Base-by-base conservation (phyloP, 2,329 filamentous ascomycete species). In the Fusarium devonianum region DNA sequence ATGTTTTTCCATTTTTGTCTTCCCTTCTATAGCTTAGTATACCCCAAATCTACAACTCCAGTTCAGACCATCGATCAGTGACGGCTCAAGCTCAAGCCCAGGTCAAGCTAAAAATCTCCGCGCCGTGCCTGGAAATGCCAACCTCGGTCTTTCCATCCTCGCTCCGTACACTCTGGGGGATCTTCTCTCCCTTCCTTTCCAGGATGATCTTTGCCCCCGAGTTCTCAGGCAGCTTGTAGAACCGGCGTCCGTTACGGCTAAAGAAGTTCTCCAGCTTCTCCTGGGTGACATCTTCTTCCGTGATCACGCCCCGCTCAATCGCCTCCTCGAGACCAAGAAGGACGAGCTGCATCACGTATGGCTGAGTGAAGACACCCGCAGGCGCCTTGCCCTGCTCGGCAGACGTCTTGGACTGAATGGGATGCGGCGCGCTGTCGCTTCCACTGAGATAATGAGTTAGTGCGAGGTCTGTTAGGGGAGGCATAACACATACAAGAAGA, bases 301-400 rank as follows among this genome's bases (percentile, higher is more conserved):
- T 65, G 33, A 86, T 75, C 25, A 80, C 75, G 2, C 78, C 80
- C 9, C 78, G 74, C 53, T 75, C 74, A 4, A 87, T 74, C 4
- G 79, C 88, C 60, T 83, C 80, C 69, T 88, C 82, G 29, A 91
- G 72, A 1, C 77, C 80, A 23, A 75, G 64, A 17, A 91, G 73
- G 35, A 90, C 85, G 36, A 86, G 78, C 44, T 84, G 84, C 2
- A 85, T 77, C 0, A 84, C 85, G 66, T 85, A 85, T 4, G 87
- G 86, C 73, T 93, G 89, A 1, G 89, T 92, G 69, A 91, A 93
- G 32, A 92, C 88, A 4, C 89, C 89, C 0, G 89, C 89, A 0
- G 87, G 83, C 1, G 85, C 81, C 67, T 75, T 80, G 36, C 77
- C 77, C 38, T 74, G 78, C 41, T 67, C 66, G 6, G 67, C 69